phyloP scores from a whole-genome alignment of 352 stramenopile species.

The Globisporangium uncinulatum region DNA sequence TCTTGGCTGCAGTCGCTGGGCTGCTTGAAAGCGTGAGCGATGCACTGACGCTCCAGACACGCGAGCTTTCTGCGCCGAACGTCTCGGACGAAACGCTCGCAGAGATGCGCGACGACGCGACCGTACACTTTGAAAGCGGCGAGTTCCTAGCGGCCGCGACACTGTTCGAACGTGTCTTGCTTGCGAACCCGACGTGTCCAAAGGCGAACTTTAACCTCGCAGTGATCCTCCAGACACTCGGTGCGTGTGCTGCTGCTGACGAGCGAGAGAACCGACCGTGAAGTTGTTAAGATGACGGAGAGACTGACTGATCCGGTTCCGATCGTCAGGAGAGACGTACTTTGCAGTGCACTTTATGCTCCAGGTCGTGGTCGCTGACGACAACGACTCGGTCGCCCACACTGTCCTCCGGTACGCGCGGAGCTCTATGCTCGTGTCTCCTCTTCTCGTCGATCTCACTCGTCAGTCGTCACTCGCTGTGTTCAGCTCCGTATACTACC shows the following conservation, averaged over 20 bases:
- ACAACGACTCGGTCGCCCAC: slow-evolving; percentile 71
- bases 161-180: slow-evolving; percentile 45
- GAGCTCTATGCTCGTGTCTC: neutral
- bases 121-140: slow-evolving; percentile 41
- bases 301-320: too few relatives aligned
- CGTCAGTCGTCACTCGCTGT: too few relatives aligned
- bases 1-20: neutral
- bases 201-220: slow-evolving; percentile 77
- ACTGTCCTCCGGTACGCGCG: slow-evolving; percentile 51
- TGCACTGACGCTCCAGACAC: neutral
- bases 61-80: neutral
- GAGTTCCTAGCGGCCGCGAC: slow-evolving; percentile 38
- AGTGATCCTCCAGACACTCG: slow-evolving; percentile 65
- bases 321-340: slow-evolving; percentile 62
- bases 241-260: slow-evolving; percentile 15
- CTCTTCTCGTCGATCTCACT: too few relatives aligned
- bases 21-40: neutral
- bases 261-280: too few relatives aligned
- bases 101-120: slow-evolving; percentile 36
- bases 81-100: slow-evolving; percentile 17
- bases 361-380: slow-evolving; percentile 53
- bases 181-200: slow-evolving; percentile 37
- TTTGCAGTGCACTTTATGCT: slow-evolving; percentile 66
- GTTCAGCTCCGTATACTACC: slow-evolving; percentile 60
- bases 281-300: too few relatives aligned